These are phyloP conservation scores for Podaxis sp. DNA, from an alignment of 768 basidiomycete genomes.

Conservation along the genomic window DNA sequence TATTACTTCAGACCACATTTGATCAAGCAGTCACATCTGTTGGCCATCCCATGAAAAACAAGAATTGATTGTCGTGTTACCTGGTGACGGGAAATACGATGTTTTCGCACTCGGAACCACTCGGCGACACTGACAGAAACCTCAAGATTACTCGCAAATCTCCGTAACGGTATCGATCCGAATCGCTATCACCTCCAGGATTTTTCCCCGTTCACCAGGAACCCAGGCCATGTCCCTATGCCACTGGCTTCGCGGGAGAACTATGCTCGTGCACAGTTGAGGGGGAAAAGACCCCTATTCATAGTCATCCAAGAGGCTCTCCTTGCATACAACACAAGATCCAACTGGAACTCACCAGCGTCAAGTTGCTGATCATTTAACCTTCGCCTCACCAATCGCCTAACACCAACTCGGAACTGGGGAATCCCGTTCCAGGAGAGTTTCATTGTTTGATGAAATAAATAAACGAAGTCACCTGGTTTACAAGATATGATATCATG, in stretches of 20 bases:
- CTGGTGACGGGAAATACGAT: not conserved
- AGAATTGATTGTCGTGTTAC: not conserved
- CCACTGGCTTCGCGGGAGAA: not conserved
- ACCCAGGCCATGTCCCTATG: not conserved
- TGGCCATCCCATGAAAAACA: not conserved
- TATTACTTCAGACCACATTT: not conserved
- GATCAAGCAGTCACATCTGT: not conserved
- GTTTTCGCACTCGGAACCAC: not conserved
- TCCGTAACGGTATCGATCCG: not conserved
- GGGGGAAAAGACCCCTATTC: not conserved
- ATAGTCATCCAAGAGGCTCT: not conserved
- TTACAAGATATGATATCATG: not conserved
- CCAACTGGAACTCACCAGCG: not conserved
- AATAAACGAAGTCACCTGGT: not conserved
- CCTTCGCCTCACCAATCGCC: constrained; percentile 5
- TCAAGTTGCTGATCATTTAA: not conserved
- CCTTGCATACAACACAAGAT: not conserved
- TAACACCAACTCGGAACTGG: not conserved
- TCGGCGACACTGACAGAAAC: not conserved
- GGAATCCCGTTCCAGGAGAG: not conserved
- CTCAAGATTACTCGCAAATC: not conserved
- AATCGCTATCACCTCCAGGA: not conserved
- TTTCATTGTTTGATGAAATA: not conserved
- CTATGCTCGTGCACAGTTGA: not conserved
- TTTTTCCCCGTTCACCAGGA: not conserved